Base-by-base conservation (phyloP, 257 asterid species). In the Fraxinus quadrangulata region DNA sequence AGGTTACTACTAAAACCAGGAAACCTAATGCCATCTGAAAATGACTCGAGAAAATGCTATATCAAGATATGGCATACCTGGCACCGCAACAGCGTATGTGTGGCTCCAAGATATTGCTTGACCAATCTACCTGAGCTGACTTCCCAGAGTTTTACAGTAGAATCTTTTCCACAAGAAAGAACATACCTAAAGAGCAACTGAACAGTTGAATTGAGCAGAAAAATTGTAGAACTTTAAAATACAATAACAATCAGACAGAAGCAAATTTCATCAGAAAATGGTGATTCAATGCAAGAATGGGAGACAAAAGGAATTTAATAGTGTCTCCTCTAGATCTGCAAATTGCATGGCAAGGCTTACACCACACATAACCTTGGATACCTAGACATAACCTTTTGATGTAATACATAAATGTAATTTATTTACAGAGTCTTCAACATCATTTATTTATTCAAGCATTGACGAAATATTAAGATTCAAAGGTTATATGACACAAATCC, bases 81-180 rank as follows among this genome's bases (percentile, higher is more conserved):
- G 92, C 90, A 85, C 70, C 94, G 89, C 80, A 86, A 67, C 74
- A 86, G 92, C 67, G 90, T 83, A 63, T 82, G 95, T 23, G 86
- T 59, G 51, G 91, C 93, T 31, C 96, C 97, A 73, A 78, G 67
- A 83, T 91, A 92, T 79, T 88, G 89, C 85, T 86, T 87, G 73
- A 92, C 92, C 86, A 91, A 75, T 82, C 86, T 87, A 75, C 96
- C 95, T 11, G 92, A 85, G 70, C 92, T 91, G 74, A 89, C 91
- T 71, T 92, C 96, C 97, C 97, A 92, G 33, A 92, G 90, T 85
- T 92, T 92, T 79, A 92, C 92, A 19, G 75, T 78, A 72, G 96
- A 91, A 88, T 92, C 95, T 85, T 91, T 92, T 80, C 95, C 95
- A 39, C 92, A 86, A 69, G 96, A 92, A 51, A 89, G 94, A 34